These are phyloP conservation scores for Hamamelis virginiana DNA, from an alignment of 164 flowering plant species.

Conservation along the genomic window DNA sequence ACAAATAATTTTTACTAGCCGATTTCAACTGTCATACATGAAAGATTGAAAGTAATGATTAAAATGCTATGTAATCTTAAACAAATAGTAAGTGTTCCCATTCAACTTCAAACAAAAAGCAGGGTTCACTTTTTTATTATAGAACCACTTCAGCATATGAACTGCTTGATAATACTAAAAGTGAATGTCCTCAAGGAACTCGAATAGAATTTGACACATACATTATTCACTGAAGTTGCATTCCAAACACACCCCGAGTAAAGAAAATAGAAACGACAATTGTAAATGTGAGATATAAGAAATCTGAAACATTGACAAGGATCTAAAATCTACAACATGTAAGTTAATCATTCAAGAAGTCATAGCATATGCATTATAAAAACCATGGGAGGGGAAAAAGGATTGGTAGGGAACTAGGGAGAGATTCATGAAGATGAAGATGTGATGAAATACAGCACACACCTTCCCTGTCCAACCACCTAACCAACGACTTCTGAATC, in stretches of 20 bases:
- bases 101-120: neutral
- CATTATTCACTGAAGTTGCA: too few species aligned
- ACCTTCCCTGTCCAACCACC: conserved; percentile 78
- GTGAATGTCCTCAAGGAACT: neutral
- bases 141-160: neutral
- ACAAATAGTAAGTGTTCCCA: neutral
- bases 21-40: too few species aligned
- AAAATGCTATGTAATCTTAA: too few species aligned
- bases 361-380: neutral
- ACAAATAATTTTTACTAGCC: too few species aligned
- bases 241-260: too few species aligned
- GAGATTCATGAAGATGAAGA: conserved; percentile 3
- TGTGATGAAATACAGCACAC: conserved; percentile 10
- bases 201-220: too few species aligned
- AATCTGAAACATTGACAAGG: too few species aligned
- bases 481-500: conserved; percentile 61
- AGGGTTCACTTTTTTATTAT: neutral
- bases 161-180: neutral
- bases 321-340: too few species aligned
- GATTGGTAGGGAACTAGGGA: neutral
- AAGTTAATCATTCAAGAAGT: neutral
- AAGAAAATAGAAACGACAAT: too few species aligned
- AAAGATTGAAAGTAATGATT: too few species aligned
- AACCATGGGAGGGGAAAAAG: neutral
- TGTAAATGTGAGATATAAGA: too few species aligned